Percentiles rank a stretch among this genome's conserved stretches.
These are phyloP conservation scores for Verticillium zaregamsianum DNA, from an alignment of 2,329 filamentous ascomycete genomes.

Conservation along the genomic window DNA sequence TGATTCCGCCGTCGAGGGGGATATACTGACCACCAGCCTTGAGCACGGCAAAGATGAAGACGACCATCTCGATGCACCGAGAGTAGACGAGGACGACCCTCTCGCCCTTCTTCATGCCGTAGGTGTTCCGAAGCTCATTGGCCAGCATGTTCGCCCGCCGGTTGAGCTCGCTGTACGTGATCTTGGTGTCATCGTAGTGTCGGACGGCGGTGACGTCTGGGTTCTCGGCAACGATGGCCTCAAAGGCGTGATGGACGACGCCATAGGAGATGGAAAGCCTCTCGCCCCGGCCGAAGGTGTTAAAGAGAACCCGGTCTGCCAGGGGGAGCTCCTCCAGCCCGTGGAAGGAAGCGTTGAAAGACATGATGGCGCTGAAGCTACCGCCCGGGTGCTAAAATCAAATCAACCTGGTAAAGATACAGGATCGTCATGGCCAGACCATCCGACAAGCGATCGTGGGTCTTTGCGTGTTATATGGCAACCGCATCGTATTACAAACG, in stretches of 20 bases:
- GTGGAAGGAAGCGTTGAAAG: slow-evolving; percentile 7
- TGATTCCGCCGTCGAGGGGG: slow-evolving; percentile 52
- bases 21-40: slow-evolving; percentile 56
- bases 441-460: background rate
- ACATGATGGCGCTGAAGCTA: slow-evolving; percentile 4
- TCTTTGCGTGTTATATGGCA: background rate
- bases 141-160: slow-evolving; percentile 36
- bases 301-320: slow-evolving; percentile 10
- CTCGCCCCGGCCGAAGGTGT: slow-evolving; percentile 11
- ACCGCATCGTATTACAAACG: background rate
- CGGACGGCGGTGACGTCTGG: slow-evolving; percentile 35
- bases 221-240: slow-evolving; percentile 22
- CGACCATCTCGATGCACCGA: slow-evolving; percentile 51
- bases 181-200: slow-evolving; percentile 23
- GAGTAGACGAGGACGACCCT: slow-evolving; percentile 52
- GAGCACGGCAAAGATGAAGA: slow-evolving; percentile 52
- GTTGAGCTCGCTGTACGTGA: slow-evolving; percentile 43
- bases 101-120: slow-evolving; percentile 38
- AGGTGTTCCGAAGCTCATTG: slow-evolving; percentile 26
- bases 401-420: background rate
- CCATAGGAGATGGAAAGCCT: slow-evolving; percentile 6
- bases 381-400: background rate
- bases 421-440: background rate
- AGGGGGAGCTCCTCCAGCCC: slow-evolving; percentile 11
- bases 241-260: slow-evolving; percentile 14